Evolutionary conservation across 108 stramenopile genomes (phyloP), one percentile per base, ranked within the genome.

Genomic region (Cyclotella kingstonii): DNA sequence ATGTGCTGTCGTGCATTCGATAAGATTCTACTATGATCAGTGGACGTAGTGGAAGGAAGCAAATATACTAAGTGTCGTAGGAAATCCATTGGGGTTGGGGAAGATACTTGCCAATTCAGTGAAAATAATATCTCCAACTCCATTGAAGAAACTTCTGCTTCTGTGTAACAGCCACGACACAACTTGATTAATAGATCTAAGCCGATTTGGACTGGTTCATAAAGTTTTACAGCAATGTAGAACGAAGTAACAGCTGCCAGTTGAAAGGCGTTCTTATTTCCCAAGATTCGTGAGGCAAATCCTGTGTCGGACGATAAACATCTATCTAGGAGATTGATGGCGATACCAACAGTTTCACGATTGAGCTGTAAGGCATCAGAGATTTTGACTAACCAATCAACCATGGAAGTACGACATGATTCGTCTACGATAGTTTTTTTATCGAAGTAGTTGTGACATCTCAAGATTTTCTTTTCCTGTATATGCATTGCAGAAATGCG

Each of bases 181-280:
- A 74, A 27, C 23, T 63, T 38, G 1, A 50, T 38, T 0, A 73
- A 68, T 41, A 79, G n/a, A 47, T 63, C 54, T 6, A 79, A 15
- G 4, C 72, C 67, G 2, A 74, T 23, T 31, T 63, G 49, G 1
- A 74, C 73, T 22, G 73, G 74, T 44, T 84, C 84, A 59, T 81
- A 49, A 14, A 87, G 78, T 56, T 91, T 91, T 35, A 87, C 80
- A 21, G 90, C 83, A 10, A 79, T 78, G 80, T 83, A 91, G 23
- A 86, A 69, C 6, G 66, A 36, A 18, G 85, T 65, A 50, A 91
- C 66, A 38, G 78, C 78, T 29, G 81, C 87, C 12, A 89, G 66
- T 41, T 89, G 87, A 61, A 76, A 89, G 26, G 47, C 27, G 41
- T 63, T 48, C 29, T 77, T 66, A 58, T 48, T 29, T 11, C 45